Base-by-base conservation (phyloP, 2,329 filamentous ascomycete genomes). In the Hyphodiscus sp. region DNA sequence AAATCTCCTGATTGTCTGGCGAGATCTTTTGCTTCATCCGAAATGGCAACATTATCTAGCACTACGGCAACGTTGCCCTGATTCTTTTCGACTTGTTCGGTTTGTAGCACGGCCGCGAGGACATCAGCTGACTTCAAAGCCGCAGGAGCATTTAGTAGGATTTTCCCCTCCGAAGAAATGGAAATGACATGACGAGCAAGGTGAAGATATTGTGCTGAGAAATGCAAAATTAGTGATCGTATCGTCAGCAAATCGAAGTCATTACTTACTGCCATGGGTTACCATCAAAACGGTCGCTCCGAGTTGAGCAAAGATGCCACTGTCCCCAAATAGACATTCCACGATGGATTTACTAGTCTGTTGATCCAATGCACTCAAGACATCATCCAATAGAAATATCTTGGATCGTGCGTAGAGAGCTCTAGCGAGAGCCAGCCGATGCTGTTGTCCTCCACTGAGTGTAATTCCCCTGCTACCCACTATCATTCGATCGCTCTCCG, bases 361-460 rank as follows among this genome's bases (percentile, higher is more conserved):
- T 55, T 47, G 15, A 44, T 65, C 62, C 3, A 65, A 51, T 8
- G 58, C 62, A 19, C 57, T 59, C 18, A 65, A 57, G 2, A 63
- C 50, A 49, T 63, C 62, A 47, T 65, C 62, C 2, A 65, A 53
- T 18, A 64, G 54, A 8, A 62, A 41, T 9, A 61, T 52, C 16
- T 58, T 51, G 38, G 56, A 43, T 26, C 33, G 52, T 16, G 67
- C 64, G 70, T 79, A 53, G 26, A 70, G 64, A 13, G 69, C 65
- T 41, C 84, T 75, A n/a, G 83, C 84, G 58, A 87, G 85, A 58
- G 85, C 86, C 61, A 61, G 45, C 23, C 59, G 45, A 20, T 58
- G 58, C 50, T 59, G 47, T 29, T 60, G 59, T 19, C 58, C 59
- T 29, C 67, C 67, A 29, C 63, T 66, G 18, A 69, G 56, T 16